A percentile compares a stretch with the other conserved stretches of the same genome.
Conservation (phyloP, 225 moss, liverwort and hornwort species). For the Bryoerythrophyllum caledonicum region DNA sequence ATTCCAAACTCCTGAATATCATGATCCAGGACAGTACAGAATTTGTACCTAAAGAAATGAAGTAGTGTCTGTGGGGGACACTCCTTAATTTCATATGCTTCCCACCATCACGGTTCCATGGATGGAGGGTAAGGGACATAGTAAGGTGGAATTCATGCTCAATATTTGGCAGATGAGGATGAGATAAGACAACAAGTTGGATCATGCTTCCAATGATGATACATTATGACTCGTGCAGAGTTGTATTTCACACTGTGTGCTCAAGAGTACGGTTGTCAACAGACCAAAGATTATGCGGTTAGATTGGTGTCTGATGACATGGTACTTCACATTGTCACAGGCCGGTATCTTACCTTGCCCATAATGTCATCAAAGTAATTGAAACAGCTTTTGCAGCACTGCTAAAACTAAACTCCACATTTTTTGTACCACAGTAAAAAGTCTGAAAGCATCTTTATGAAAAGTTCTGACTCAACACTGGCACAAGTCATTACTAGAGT, state of each 20-base stretch:
- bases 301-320: not conserved
- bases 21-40: not conserved
- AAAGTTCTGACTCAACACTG: no score
- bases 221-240: not conserved
- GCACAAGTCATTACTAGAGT: no score
- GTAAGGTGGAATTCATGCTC: not conserved
- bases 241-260: not conserved
- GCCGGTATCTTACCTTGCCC: not conserved
- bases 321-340: not conserved
- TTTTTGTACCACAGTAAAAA: no score
- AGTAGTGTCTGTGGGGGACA: no score
- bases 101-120: not conserved
- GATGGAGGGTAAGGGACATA: not conserved
- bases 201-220: not conserved
- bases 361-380: not conserved
- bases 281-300: not conserved
- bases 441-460: no score
- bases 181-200: not conserved
- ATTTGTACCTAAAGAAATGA: not conserved
- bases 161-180: not conserved
- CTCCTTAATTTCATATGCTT: not conserved
- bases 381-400: not conserved
- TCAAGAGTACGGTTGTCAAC: not conserved
- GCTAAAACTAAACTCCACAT: not conserved
- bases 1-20: not conserved